Evolutionary conservation across 257 asterid genomes (phyloP).

Genomic region (Lantana camara): DNA sequence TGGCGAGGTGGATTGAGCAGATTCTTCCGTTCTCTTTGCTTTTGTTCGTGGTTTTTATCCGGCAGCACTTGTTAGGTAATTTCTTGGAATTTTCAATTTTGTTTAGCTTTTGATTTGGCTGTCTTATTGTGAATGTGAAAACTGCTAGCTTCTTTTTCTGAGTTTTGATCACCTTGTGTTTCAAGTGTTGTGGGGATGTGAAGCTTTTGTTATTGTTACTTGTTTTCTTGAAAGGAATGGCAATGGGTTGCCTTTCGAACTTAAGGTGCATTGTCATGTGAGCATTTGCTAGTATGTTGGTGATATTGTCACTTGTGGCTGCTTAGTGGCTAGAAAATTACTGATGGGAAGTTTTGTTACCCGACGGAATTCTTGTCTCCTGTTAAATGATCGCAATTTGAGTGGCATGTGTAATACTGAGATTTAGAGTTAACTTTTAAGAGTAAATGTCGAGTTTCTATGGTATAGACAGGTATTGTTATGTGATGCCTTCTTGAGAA

Average conservation of each 20-base stretch:
- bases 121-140: background rate
- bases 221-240: too few relatives aligned
- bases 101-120: background rate
- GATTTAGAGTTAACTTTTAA: background rate
- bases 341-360: too few relatives aligned
- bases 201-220: background rate
- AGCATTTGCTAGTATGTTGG: too few relatives aligned
- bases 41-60: slow-evolving; percentile 66
- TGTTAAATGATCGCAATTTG: too few relatives aligned
- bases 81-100: background rate
- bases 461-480: background rate
- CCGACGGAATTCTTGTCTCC: background rate
- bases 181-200: background rate
- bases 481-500: slow-evolving; percentile 1
- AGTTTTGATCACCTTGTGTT: slow-evolving; percentile 7
- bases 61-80: slow-evolving; percentile 80
- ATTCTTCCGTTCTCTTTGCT: slow-evolving; percentile 76
- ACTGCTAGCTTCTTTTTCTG: background rate
- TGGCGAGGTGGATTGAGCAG: slow-evolving; percentile 79
- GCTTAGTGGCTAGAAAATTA: too few relatives aligned
- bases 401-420: background rate
- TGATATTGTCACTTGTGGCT: too few relatives aligned
- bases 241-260: too few relatives aligned
- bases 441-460: slow-evolving; percentile 5
- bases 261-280: too few relatives aligned